These are phyloP conservation scores for Acacia confusa DNA, from an alignment of 306 rosid species.

Conservation along the genomic window DNA sequence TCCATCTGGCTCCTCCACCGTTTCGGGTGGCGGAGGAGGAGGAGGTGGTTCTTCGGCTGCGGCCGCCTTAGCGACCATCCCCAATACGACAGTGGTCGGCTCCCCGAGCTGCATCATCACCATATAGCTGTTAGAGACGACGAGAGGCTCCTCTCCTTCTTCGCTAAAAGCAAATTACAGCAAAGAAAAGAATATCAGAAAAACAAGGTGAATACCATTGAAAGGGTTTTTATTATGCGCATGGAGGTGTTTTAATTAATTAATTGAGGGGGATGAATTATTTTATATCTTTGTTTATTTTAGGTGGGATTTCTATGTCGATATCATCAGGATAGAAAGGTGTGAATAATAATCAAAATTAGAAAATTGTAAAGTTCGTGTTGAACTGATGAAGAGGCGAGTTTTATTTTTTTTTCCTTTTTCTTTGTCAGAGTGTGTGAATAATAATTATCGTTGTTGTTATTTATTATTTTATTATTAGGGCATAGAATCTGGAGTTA, in stretches of 20 bases:
- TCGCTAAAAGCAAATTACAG: conserved; percentile 42
- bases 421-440: not conserved
- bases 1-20: conserved; percentile 3
- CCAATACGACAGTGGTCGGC: conserved; percentile 23
- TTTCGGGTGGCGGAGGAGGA: not conserved
- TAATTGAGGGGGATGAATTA: conserved; percentile 31
- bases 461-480: conserved; percentile 29
- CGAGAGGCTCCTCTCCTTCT: not conserved
- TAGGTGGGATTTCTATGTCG: conserved; percentile 65
- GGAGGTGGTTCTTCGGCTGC: not conserved
- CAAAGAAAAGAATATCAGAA: conserved; percentile 37
- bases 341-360: not conserved
- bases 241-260: conserved; percentile 33
- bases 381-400: conserved; percentile 14
- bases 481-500: conserved; percentile 43
- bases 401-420: conserved; percentile 13
- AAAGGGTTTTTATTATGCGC: conserved; percentile 56
- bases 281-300: conserved; percentile 42
- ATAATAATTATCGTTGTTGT: conserved; percentile 20
- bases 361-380: conserved; percentile 18
- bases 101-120: conserved; percentile 12
- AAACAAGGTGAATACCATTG: conserved; percentile 52
- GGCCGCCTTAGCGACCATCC: not conserved
- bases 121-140: conserved; percentile 6
- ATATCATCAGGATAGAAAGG: conserved; percentile 41